Evolutionary conservation across 1,284 basidiomycete genomes (phyloP), one percentile per base, ranked within the genome.

Genomic region (Cronartium quercuum): DNA sequence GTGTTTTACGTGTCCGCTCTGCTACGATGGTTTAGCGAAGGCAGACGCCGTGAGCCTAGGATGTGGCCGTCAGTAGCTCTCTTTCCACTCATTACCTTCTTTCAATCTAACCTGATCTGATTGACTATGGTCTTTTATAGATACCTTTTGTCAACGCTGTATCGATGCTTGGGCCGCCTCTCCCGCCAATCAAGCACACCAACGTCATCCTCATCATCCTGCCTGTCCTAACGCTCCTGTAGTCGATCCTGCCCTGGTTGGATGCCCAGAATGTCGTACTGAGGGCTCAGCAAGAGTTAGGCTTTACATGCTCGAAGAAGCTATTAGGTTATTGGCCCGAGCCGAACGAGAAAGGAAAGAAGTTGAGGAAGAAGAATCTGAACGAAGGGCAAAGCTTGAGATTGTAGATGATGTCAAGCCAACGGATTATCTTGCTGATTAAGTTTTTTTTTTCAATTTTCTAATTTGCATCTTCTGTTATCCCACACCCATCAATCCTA

Each of bases 241-340:
- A n/a, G n/a, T 18, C 18, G 41, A 29, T 18, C 3, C 6, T 7
- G 37, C 21, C 7, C 51, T 40, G 29, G 70, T 74, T 2, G 55
- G 60, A 34, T 74, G 70, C 47, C 70, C 70, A 5, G 70, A 74
- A 44, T 74, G 70, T 61, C 44, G 70, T 18, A 66, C 51, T 2
- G 38, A 42, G 44, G 64, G 70, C 21, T 66, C 70, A 9, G 29
- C 13, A 40, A 34, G 70, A 42, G 41, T 74, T 37, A 35, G 70
- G n/a, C 57, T 74, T 6, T 74, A 74, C 58, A 74, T 74, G 70
- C 24, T 74, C 21, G 70, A 74, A 66, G 70, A 74, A 74, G 62
- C 70, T 24, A 74, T 74, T 58, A 44, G 70, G 24, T 47, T 74
- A 40, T 44, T 74, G 6, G 42, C 63, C 13, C 44, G 70, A 24